Conservation (phyloP, 768 basidiomycete genomes). For the Mycena amicta region DNA sequence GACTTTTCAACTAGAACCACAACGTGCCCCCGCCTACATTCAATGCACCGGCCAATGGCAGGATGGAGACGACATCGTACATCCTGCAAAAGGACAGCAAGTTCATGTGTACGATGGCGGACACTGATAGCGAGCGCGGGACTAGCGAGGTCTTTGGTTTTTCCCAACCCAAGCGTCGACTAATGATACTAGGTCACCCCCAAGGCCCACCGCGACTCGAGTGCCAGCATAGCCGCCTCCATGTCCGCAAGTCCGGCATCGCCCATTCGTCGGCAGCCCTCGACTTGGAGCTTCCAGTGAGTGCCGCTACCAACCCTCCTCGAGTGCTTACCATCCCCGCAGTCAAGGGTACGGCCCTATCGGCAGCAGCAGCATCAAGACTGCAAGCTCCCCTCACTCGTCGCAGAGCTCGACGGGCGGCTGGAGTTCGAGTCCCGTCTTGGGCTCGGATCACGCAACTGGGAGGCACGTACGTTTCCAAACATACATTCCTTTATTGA, state of each 20-base stretch:
- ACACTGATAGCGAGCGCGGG: too few relatives aligned
- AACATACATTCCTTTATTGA: background rate
- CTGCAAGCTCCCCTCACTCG: background rate
- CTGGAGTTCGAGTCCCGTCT: background rate
- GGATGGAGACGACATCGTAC: too few relatives aligned
- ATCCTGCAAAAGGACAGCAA: too few relatives aligned
- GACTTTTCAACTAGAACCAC: too few relatives aligned
- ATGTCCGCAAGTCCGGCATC: background rate
- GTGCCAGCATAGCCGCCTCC: background rate
- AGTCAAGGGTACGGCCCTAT: too few relatives aligned
- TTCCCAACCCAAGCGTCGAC: too few relatives aligned
- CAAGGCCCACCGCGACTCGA: slow-evolving; percentile 35
- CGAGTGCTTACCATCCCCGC: too few relatives aligned
- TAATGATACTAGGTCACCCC: slow-evolving; percentile 41
- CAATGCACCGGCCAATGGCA: too few relatives aligned
- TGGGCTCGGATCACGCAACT: background rate
- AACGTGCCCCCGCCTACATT: too few relatives aligned
- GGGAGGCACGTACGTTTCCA: background rate
- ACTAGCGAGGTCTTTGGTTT: too few relatives aligned
- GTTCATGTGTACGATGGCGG: too few relatives aligned
- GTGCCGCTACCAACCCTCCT: background rate
- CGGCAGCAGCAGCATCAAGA: background rate
- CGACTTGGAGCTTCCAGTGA: background rate
- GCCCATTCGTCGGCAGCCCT: background rate
- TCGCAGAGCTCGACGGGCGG: background rate